phyloP scores from a whole-genome alignment of 2,329 filamentous ascomycete species.

The Colletotrichum scovillei region DNA sequence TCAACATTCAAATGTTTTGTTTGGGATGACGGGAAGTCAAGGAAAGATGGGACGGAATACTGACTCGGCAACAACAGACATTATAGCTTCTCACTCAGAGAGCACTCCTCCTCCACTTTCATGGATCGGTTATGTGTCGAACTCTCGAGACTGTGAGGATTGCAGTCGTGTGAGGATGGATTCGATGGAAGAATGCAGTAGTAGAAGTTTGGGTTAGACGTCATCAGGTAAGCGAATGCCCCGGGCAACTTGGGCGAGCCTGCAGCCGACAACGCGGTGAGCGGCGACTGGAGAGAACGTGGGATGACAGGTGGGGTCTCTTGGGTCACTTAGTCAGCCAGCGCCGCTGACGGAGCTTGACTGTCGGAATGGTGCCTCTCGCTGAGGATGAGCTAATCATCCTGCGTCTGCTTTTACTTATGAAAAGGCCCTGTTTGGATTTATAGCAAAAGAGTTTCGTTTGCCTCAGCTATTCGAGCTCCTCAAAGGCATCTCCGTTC shows the following conservation, averaged over 20 bases:
- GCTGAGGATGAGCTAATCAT: background rate
- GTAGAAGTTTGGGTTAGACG: conserved; percentile 25
- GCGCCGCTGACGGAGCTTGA: conserved; percentile 30
- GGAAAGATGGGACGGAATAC: conserved; percentile 40
- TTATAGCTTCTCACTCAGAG: conserved; percentile 35
- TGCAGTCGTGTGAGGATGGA: conserved; percentile 27
- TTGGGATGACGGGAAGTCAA: conserved; percentile 18
- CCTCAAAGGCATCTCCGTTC: background rate
- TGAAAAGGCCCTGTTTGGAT: background rate
- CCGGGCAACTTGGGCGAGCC: conserved; percentile 19
- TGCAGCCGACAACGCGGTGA: conserved; percentile 5
- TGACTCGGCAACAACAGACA: conserved; percentile 62
- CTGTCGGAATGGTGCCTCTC: background rate
- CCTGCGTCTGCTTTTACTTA: background rate
- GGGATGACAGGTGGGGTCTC: conserved; percentile 19
- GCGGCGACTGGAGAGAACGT: conserved; percentile 3
- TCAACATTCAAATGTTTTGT: conserved; percentile 28
- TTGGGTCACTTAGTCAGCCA: conserved; percentile 17
- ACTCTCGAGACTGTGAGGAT: conserved; percentile 7
- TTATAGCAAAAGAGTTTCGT: background rate
- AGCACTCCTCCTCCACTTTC: conserved; percentile 33
- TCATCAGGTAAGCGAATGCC: conserved; percentile 33
- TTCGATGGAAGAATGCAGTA: background rate
- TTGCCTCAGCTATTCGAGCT: background rate
- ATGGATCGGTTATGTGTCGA: conserved; percentile 9